These are phyloP conservation scores for Ogataea trehaloabstinens DNA, from an alignment of 805 yeast genomes.

Conservation along the genomic window DNA sequence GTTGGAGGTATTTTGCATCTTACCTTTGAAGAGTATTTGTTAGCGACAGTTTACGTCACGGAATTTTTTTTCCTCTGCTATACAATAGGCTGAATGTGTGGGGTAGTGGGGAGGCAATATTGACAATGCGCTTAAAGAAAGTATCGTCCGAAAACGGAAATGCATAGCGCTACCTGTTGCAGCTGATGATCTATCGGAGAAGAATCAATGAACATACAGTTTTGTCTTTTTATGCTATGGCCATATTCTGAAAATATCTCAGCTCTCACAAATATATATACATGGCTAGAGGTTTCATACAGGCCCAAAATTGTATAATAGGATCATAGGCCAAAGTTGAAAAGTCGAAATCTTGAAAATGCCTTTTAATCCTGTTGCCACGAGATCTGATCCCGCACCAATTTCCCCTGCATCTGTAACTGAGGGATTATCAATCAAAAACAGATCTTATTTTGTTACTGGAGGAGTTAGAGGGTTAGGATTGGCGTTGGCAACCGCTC, in stretches of 20 bases:
- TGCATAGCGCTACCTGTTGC: neutral
- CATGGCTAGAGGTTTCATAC: neutral
- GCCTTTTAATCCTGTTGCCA: conserved; percentile 14
- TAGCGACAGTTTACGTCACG: neutral
- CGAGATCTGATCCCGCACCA: conserved; percentile 14
- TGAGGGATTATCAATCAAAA: conserved; percentile 10
- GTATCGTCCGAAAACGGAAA: neutral
- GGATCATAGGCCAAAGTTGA: neutral
- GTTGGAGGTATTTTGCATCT: neutral
- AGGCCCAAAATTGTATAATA: neutral
- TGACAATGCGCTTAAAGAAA: neutral
- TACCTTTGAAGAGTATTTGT: neutral
- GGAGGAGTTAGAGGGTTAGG: conserved; percentile 20
- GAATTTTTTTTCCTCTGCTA: neutral
- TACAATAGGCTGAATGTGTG: neutral
- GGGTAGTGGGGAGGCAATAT: neutral
- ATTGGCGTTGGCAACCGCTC: conserved; percentile 10
- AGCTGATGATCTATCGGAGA: neutral
- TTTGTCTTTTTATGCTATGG: neutral
- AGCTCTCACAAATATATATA: neutral
- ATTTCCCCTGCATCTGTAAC: conserved; percentile 15
- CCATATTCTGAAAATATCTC: neutral
- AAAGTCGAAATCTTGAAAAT: neutral
- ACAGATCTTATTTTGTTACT: conserved; percentile 17
- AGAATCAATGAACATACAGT: neutral